phyloP scores from a whole-genome alignment of 176 grass and related monocot genomes.

The Paspalum notatum region DNA sequence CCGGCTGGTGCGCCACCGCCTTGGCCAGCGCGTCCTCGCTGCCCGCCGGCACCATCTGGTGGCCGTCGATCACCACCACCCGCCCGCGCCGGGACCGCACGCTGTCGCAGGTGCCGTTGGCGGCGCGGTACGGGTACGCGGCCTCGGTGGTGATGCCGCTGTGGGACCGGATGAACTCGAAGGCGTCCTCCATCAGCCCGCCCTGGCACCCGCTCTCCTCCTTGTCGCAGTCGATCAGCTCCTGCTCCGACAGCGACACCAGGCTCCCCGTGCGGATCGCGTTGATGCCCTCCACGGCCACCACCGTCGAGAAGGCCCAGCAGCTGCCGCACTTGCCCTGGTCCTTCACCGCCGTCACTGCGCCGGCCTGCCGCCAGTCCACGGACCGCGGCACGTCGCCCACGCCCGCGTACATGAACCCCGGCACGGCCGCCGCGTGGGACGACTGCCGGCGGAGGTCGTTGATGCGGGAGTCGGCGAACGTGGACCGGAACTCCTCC shows the following conservation, averaged over 20 bases:
- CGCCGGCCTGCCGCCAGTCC: slow-evolving; percentile 67
- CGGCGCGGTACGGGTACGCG: slow-evolving; percentile 64
- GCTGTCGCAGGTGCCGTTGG: slow-evolving; percentile 63
- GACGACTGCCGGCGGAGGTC: slow-evolving; percentile 24
- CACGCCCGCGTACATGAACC: slow-evolving; percentile 61
- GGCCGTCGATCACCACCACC: slow-evolving; percentile 59
- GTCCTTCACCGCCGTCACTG: slow-evolving; percentile 70
- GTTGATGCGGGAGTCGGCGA: slow-evolving; percentile 49
- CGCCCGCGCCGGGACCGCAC: slow-evolving; percentile 23
- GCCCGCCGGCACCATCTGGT: slow-evolving; percentile 62
- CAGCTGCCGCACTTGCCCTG: slow-evolving; percentile 79
- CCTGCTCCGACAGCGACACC: slow-evolving; percentile 74
- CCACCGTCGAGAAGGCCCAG: slow-evolving; percentile 77
- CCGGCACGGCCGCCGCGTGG: background rate
- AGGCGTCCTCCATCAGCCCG: slow-evolving; percentile 81
- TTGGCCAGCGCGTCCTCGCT: slow-evolving; percentile 60
- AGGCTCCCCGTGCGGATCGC: slow-evolving; percentile 57
- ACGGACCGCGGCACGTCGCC: slow-evolving; percentile 42
- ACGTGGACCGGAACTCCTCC: slow-evolving; percentile 59
- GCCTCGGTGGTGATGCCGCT: slow-evolving; percentile 67
- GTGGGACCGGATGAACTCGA: slow-evolving; percentile 70
- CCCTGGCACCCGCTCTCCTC: slow-evolving; percentile 61
- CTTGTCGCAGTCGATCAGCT: slow-evolving; percentile 81
- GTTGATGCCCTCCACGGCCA: slow-evolving; percentile 78
- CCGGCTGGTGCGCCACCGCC: slow-evolving; percentile 72